These are phyloP conservation scores for Fragaria ananassa DNA, from an alignment of 306 rosid genomes.

Conservation along the genomic window DNA sequence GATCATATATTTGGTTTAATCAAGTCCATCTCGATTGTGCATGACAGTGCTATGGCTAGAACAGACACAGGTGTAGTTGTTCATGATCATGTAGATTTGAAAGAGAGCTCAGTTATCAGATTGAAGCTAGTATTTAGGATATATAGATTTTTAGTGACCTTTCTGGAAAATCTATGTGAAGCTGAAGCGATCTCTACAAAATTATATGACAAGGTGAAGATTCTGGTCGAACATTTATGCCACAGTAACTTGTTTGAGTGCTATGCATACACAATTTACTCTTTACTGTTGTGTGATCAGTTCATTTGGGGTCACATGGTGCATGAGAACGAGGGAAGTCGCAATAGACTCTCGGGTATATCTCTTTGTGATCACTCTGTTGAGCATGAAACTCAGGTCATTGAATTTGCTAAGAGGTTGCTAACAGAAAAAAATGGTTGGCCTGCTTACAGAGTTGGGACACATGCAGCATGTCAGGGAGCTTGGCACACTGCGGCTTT, in stretches of 20 bases:
- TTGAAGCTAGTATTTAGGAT: conserved; percentile 34
- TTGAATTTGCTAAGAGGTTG: conserved; percentile 34
- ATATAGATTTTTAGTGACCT: conserved; percentile 42
- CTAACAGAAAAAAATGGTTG: conserved; percentile 37
- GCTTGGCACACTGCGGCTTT: conserved; percentile 37
- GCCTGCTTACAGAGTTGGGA: conserved; percentile 51
- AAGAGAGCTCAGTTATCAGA: conserved; percentile 15
- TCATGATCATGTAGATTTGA: conserved; percentile 10
- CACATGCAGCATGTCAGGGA: conserved; percentile 50
- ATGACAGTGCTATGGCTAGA: conserved; percentile 17
- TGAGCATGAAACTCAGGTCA: conserved; percentile 34
- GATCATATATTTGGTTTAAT: conserved; percentile 37
- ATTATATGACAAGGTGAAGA: conserved; percentile 41
- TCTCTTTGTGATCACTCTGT: conserved; percentile 15
- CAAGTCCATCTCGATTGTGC: conserved; percentile 27
- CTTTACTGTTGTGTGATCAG: conserved; percentile 41
- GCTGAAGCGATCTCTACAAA: conserved; percentile 23
- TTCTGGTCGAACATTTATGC: conserved; percentile 43
- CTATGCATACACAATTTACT: conserved; percentile 36
- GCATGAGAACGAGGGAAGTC: conserved; percentile 27
- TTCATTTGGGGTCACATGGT: conserved; percentile 39
- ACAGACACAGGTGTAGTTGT: conserved; percentile 8
- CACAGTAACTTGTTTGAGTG: conserved; percentile 40
- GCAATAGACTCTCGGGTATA: conserved; percentile 10
- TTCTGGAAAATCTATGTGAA: conserved; percentile 41